Conservation (phyloP, 331 rosid genomes). For the Rosa hybrid region DNA sequence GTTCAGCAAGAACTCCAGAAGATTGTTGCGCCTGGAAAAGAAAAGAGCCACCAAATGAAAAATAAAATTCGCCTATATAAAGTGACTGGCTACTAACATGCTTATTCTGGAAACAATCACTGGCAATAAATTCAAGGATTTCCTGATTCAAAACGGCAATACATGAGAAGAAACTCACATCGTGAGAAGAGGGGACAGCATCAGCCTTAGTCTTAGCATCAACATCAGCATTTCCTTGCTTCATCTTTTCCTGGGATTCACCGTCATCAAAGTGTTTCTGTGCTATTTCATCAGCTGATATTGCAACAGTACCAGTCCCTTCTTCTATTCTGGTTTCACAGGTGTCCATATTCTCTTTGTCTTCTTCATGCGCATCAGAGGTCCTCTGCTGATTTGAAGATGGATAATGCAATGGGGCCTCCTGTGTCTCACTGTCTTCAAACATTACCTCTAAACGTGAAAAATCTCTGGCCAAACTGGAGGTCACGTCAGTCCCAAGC, state of each 20-base stretch:
- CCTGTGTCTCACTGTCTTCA: conserved; percentile 50
- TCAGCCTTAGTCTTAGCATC: conserved; percentile 36
- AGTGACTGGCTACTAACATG: background rate
- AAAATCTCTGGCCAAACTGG: conserved; percentile 56
- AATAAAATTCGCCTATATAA: background rate
- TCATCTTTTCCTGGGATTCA: conserved; percentile 39
- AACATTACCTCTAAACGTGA: conserved; percentile 81
- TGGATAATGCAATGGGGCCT: conserved; percentile 39
- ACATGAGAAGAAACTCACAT: conserved; percentile 42
- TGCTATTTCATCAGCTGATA: conserved; percentile 30
- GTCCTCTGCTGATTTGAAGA: conserved; percentile 42
- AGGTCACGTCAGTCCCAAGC: conserved; percentile 61
- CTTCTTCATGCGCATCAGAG: conserved; percentile 35
- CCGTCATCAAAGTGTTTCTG: conserved; percentile 33
- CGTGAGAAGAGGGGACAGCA: conserved; percentile 33
- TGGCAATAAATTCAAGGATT: background rate
- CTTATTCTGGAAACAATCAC: background rate
- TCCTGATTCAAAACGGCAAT: background rate
- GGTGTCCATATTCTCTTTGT: conserved; percentile 52
- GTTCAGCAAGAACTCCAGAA: conserved; percentile 63
- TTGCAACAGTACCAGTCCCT: conserved; percentile 27
- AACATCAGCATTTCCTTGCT: conserved; percentile 34
- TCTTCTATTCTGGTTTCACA: conserved; percentile 32
- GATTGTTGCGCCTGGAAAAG: conserved; percentile 48
- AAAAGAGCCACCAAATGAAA: conserved; percentile 3